A percentile compares a stretch with the other conserved stretches of the same genome.
These are phyloP conservation scores for Steccherinum ochraceum DNA, from an alignment of 768 basidiomycete species.

Conservation along the genomic window DNA sequence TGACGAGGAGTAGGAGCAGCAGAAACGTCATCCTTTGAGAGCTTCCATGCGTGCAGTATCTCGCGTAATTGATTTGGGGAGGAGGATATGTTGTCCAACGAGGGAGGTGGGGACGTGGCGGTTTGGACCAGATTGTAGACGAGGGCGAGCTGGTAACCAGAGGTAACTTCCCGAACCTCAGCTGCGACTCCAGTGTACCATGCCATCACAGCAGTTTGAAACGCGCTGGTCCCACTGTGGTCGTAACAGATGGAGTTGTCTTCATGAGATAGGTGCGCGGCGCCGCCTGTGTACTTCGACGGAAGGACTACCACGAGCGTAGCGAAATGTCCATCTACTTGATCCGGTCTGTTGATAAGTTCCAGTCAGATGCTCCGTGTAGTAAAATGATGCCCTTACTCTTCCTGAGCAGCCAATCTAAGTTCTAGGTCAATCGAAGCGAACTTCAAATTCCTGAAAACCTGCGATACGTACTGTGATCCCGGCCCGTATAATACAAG, in stretches of 20 bases:
- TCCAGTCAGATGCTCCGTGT: not conserved
- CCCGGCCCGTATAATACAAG: constrained; percentile 40
- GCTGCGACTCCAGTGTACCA: constrained; percentile 50
- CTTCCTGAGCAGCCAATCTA: constrained; percentile 39
- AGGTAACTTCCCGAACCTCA: constrained; percentile 40
- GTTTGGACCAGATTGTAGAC: constrained; percentile 43
- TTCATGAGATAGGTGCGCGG: constrained; percentile 24
- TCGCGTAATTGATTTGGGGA: constrained; percentile 26
- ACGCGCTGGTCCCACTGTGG: constrained; percentile 22
- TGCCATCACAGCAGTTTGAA: constrained; percentile 31
- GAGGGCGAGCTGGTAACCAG: constrained; percentile 44
- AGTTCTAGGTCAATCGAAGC: not conserved
- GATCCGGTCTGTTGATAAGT: constrained; percentile 32
- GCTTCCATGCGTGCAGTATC: constrained; percentile 32
- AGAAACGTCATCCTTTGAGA: constrained; percentile 6
- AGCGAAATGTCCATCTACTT: too few relatives aligned
- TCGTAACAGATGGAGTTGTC: constrained; percentile 28
- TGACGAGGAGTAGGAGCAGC: constrained; percentile 15
- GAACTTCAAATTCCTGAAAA: not conserved
- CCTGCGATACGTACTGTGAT: constrained; percentile 34
- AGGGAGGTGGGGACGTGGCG: not conserved
- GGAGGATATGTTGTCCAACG: constrained; percentile 16
- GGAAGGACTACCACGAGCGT: not conserved
- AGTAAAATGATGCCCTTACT: constrained; percentile 26
- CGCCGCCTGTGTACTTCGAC: not conserved